Evolutionary conservation across 371 early-diverging fungal species (phyloP).

Genomic region (Mortierella sp.): DNA sequence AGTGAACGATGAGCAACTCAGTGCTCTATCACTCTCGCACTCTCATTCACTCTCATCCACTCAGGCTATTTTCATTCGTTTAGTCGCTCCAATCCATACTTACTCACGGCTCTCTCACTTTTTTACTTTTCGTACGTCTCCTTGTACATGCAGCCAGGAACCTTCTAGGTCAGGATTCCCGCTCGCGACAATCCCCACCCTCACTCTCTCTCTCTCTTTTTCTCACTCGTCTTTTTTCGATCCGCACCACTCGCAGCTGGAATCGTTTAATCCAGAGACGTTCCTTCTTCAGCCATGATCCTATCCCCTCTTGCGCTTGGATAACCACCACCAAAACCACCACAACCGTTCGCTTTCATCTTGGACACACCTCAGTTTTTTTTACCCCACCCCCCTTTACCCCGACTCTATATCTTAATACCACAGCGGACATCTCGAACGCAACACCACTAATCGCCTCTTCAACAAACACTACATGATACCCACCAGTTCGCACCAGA

Average conservation of each 20-base stretch:
- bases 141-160: background rate
- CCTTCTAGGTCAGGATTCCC: conserved; percentile 14
- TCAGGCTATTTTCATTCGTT: background rate
- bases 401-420: background rate
- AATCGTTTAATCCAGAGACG: conserved; percentile 4
- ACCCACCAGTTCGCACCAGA: conserved; percentile 40
- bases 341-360: background rate
- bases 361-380: background rate
- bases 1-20: background rate
- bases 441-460: background rate
- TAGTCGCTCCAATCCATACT: conserved; percentile 2
- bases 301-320: conserved; percentile 3
- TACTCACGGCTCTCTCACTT: conserved; percentile 11
- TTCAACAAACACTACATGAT: conserved; percentile 29
- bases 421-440: background rate
- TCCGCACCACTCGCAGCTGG: conserved; percentile 12
- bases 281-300: conserved; percentile 2
- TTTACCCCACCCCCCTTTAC: background rate
- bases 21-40: background rate
- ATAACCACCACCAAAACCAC: background rate
- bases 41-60: background rate
- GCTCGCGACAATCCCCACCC: conserved; percentile 4
- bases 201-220: background rate
- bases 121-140: background rate
- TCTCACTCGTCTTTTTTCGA: background rate